These are phyloP conservation scores for Pichia exigua DNA, from an alignment of 805 yeast genomes.

Conservation along the genomic window DNA sequence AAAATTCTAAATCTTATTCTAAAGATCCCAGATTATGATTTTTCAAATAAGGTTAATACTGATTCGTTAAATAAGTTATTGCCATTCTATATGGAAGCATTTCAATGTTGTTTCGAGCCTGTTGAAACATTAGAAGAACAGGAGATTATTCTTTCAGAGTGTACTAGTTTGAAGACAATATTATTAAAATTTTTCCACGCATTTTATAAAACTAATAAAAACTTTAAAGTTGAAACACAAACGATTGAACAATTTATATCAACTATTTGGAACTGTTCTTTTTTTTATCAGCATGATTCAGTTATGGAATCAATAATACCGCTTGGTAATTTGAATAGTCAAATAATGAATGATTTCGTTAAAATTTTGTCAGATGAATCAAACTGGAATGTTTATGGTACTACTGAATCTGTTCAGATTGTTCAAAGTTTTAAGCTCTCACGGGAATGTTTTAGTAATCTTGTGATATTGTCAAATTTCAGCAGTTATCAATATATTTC, in stretches of 20 bases:
- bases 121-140: conserved; percentile 11
- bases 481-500: conserved; percentile 17
- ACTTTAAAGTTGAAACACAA: conserved; percentile 5
- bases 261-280: conserved; percentile 52
- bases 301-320: conserved; percentile 8
- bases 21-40: not conserved
- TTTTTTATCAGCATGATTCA: conserved; percentile 49
- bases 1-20: conserved; percentile 24
- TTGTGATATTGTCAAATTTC: conserved; percentile 34
- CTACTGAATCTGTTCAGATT: conserved; percentile 43
- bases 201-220: conserved; percentile 16
- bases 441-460: conserved; percentile 46
- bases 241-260: conserved; percentile 38
- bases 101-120: conserved; percentile 34
- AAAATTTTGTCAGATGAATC: conserved; percentile 31
- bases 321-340: not conserved
- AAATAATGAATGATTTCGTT: conserved; percentile 1
- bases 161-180: conserved; percentile 30
- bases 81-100: conserved; percentile 34
- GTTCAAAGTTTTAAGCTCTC: conserved; percentile 43
- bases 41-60: conserved; percentile 7
- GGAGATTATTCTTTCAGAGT: conserved; percentile 21
- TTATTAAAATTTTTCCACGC: conserved; percentile 32
- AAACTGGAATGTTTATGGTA: conserved; percentile 50
- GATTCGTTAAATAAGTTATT: conserved; percentile 26